A percentile compares a stretch with the other conserved stretches of the same genome.
These are phyloP conservation scores for Penicillium thymicola DNA, from an alignment of 2,329 filamentous ascomycete genomes.

Conservation along the genomic window DNA sequence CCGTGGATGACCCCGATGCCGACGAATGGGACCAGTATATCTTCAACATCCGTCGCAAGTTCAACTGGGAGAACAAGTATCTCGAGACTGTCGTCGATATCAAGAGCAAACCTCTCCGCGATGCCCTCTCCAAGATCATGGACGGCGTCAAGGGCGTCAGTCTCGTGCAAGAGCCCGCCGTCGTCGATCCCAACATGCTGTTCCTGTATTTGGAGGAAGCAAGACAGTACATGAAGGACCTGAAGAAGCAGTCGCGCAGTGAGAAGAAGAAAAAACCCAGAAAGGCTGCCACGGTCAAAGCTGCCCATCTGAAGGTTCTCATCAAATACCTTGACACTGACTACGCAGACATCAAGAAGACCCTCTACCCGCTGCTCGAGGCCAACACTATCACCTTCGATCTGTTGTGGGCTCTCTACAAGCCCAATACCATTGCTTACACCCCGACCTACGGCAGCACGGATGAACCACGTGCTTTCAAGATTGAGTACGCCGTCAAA, in stretches of 20 bases:
- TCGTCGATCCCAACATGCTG: slow-evolving; percentile 67
- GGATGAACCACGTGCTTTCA: slow-evolving; percentile 78
- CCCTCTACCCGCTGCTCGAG: slow-evolving; percentile 74
- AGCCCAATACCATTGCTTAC: slow-evolving; percentile 77
- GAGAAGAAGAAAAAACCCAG: slow-evolving; percentile 44
- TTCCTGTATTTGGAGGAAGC: slow-evolving; percentile 78
- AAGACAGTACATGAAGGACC: slow-evolving; percentile 58
- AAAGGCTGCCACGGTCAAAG: slow-evolving; percentile 39
- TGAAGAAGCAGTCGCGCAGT: slow-evolving; percentile 65
- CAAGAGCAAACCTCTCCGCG: slow-evolving; percentile 74
- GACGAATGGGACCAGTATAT: slow-evolving; percentile 74
- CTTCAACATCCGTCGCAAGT: slow-evolving; percentile 78
- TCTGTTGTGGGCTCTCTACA: slow-evolving; percentile 83
- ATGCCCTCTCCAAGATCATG: slow-evolving; percentile 68
- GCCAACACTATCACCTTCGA: slow-evolving; percentile 86
- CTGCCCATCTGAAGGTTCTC: slow-evolving; percentile 62
- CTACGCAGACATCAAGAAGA: slow-evolving; percentile 74
- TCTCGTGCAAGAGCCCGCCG: slow-evolving; percentile 74
- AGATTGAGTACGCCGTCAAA: slow-evolving; percentile 72
- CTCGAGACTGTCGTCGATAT: slow-evolving; percentile 73
- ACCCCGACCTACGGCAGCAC: slow-evolving; percentile 71
- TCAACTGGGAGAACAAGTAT: slow-evolving; percentile 82
- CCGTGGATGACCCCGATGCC: slow-evolving; percentile 58
- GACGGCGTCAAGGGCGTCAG: slow-evolving; percentile 74
- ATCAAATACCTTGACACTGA: slow-evolving; percentile 77